Percentiles rank a stretch among this genome's conserved stretches.
Conservation (phyloP, 441 rosid genomes). For the Hypseocharis bilobata region DNA sequence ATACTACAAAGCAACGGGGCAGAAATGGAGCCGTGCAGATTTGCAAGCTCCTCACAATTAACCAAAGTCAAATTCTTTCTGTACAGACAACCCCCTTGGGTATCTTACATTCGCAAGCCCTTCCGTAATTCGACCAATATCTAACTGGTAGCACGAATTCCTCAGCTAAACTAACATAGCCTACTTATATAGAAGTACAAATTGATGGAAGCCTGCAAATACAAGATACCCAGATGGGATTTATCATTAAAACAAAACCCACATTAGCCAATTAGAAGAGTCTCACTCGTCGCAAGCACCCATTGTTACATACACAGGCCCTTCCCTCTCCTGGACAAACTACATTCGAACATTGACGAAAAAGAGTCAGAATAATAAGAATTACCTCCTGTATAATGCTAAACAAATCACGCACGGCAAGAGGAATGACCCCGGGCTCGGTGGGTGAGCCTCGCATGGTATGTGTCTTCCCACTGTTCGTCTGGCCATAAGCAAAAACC, state of each 20-base stretch:
- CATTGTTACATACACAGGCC: no score
- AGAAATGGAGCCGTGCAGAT: background rate
- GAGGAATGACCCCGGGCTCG: conserved; percentile 85
- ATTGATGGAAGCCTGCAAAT: background rate
- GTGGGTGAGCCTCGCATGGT: conserved; percentile 78
- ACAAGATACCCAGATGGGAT: background rate
- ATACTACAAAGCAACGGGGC: background rate
- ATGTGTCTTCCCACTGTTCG: conserved; percentile 89
- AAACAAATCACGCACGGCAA: conserved; percentile 65
- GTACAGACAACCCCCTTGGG: no score
- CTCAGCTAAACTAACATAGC: background rate
- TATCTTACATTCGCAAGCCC: no score
- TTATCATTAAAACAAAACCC: background rate
- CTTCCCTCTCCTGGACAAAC: no score
- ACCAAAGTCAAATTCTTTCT: no score
- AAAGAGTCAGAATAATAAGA: background rate
- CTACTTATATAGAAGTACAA: background rate
- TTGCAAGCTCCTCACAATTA: background rate
- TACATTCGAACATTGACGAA: background rate
- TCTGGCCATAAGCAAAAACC: conserved; percentile 92
- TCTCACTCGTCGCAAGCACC: background rate
- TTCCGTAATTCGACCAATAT: no score
- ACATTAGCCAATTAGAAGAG: background rate
- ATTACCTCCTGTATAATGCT: conserved; percentile 55
- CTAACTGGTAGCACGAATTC: background rate